Evolutionary conservation across 2,329 filamentous ascomycete species (phyloP).

Genomic region (Epichloe gansuensis): DNA sequence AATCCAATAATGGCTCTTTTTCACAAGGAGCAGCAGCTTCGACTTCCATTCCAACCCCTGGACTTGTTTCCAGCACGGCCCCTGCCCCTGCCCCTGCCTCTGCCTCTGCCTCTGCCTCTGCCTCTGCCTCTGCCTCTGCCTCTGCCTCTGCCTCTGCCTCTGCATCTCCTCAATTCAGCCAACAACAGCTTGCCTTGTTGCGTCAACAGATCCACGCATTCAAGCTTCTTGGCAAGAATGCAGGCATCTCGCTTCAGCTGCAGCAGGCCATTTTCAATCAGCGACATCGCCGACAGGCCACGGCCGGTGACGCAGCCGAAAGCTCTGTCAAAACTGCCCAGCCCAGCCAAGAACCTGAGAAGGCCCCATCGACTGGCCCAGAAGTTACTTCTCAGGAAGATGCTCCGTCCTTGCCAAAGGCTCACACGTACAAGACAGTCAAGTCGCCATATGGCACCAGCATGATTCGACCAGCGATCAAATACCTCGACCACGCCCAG

Average conservation of each 20-base stretch:
- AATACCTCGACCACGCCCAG: constrained; percentile 66
- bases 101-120: constrained; percentile 10
- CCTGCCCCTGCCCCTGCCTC: too few species aligned
- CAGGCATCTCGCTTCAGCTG: constrained; percentile 63
- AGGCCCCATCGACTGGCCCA: constrained; percentile 25
- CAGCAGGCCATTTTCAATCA: constrained; percentile 75
- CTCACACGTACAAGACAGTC: constrained; percentile 56
- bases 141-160: constrained; percentile 15
- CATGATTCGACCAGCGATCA: constrained; percentile 48
- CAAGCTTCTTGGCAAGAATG: constrained; percentile 78
- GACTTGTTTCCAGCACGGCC: constrained; percentile 19
- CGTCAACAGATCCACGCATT: constrained; percentile 85
- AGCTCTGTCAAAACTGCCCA: constrained; percentile 19
- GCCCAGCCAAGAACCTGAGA: constrained; percentile 21
- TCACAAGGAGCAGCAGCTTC: constrained; percentile 26
- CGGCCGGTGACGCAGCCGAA: constrained; percentile 34
- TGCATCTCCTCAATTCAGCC: constrained; percentile 52
- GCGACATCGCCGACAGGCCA: constrained; percentile 50
- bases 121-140: too few species aligned
- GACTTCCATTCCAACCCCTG: constrained; percentile 21
- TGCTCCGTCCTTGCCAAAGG: constrained; percentile 23
- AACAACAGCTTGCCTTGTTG: constrained; percentile 67
- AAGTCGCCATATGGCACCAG: constrained; percentile 56
- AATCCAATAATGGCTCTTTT: constrained; percentile 17
- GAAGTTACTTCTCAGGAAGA: constrained; percentile 23